Evolutionary conservation across 116 monocot genomes (phyloP), one percentile per base, ranked within the genome.

Genomic region (Cymodocea nodosa): DNA sequence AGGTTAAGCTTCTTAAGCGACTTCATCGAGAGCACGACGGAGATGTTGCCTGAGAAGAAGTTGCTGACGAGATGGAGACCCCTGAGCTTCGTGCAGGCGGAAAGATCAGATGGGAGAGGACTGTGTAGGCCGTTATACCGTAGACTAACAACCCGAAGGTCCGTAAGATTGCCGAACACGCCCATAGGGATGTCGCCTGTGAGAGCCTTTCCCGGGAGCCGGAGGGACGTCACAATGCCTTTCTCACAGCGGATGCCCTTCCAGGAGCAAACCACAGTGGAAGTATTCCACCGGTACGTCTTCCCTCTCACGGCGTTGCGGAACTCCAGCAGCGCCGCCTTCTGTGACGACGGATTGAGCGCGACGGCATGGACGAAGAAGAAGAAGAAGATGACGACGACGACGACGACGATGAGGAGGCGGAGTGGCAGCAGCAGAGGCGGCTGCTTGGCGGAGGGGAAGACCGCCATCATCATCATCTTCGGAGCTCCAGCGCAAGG

Each of bases 71-170:
- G 70, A 71, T 73, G 75, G 34, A 89, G 62, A 55, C 63, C 60
- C 12, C 80, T 73, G 76, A 89, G 79, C 71, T 76, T 62, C 14
- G 59, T 3, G 53, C 73, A 67, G 17, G 61, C n/a, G 35, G 80
- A 36, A 61, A 89, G 62, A 66, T 89, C 89, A 37, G 80, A 40
- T 9, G 89, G 85, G 19, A 89, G 76, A 8, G 70, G 22, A 25
- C 83, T 77, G 40, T 75, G 64, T 37, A 89, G 78, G 23, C 73
- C 70, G 77, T 89, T 85, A 74, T 63, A 51, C 34, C 80, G 85
- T 71, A 89, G 83, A 63, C 74, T 75, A 61, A 89, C 80, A 6
- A 74, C 71, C 16, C 71, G 72, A 71, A 89, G 83, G 10, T 51
- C 71, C 12, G 85, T 71, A 60, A 89, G 82, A 65, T 78, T 85